Percentiles rank a stretch among this genome's conserved stretches.
Evolutionary conservation across 2,329 filamentous ascomycete genomes (phyloP).

Genomic region (Sarocladium oryzae): DNA sequence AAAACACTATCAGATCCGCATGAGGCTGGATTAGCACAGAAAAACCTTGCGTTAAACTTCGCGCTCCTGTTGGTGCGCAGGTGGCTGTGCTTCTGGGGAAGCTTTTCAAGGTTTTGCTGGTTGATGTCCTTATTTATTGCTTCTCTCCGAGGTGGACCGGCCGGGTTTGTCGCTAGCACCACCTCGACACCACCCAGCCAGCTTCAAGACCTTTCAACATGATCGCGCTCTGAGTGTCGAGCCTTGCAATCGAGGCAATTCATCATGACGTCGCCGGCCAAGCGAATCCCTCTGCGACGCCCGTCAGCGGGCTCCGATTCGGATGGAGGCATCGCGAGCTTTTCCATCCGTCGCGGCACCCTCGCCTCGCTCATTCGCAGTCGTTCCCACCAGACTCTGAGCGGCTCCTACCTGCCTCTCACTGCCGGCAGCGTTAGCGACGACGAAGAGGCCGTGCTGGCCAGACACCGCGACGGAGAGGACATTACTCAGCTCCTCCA

Average conservation of each 20-base stretch:
- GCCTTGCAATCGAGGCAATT: background rate
- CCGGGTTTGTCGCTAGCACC: background rate
- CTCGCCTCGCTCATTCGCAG: slow-evolving; percentile 32
- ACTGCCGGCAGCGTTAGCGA: slow-evolving; percentile 15
- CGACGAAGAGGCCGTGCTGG: slow-evolving; percentile 25
- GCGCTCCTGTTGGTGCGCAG: background rate
- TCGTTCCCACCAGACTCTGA: slow-evolving; percentile 28
- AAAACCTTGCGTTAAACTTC: background rate
- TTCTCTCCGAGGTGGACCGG: background rate
- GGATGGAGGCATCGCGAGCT: slow-evolving; percentile 20
- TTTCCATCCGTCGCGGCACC: slow-evolving; percentile 30
- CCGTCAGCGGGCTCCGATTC: slow-evolving; percentile 25
- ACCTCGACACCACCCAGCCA: background rate
- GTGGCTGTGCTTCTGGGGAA: slow-evolving; percentile 4
- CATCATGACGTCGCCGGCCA: slow-evolving; percentile 11
- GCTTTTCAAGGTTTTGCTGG: background rate
- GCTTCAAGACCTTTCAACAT: background rate
- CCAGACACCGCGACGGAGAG: slow-evolving; percentile 29
- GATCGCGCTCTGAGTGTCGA: background rate
- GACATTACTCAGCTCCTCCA: slow-evolving; percentile 37
- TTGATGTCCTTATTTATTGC: background rate
- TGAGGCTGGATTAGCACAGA: background rate
- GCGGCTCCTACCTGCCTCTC: slow-evolving; percentile 18
- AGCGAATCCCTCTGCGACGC: slow-evolving; percentile 17
- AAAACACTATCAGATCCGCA: slow-evolving; percentile 4